Evolutionary conservation across 306 rosid genomes (phyloP), one percentile per base, ranked within the genome.

Genomic region (Cicer yamashitae): DNA sequence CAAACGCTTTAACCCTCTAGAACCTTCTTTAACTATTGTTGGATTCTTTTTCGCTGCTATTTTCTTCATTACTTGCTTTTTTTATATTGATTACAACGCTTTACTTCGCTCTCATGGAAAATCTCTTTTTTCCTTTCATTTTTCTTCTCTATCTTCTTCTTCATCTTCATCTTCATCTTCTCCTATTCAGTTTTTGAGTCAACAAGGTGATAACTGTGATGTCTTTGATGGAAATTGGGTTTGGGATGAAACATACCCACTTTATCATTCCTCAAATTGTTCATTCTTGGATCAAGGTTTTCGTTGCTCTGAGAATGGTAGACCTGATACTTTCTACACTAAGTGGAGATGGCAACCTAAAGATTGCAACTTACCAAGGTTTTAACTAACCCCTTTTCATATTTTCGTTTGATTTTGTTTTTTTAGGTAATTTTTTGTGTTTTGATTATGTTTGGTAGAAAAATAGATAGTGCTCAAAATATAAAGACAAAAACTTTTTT

Each of bases 301-400:
- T 71, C 87, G 91, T 4, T 93, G 98, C 79, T 73, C 82, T 62
- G 92, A 91, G 79, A 89, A 88, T 72, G 90, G 93, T 5, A 87
- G 97, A 44, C 91, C 91, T 70, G 97, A 89, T 65, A 65, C 69
- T 43, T 82, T 89, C 82, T 89, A 85, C 65, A 88, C 96, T 45
- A 93, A 91, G 61, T 91, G 98, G 97, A 89, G 96, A 54, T 93
- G 98, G 98, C 96, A 91, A 46, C 98, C 98, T 65, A 83, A 82
- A 72, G 70, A 61, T 71, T 93, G 98, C 82, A 84, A 87, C 85
- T 86, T 93, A 87, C 97, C 98, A 78, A 91, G 98, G 98, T 93
- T 73, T 51, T 8, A 0, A 4, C 8, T 44, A 6, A 6, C 45
- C 67, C 77, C 52, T 30, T 37, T 22, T 39, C 64, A 14, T 59